Base-by-base conservation (phyloP, 345 rosid genomes). In the Hevea brasiliensis region DNA sequence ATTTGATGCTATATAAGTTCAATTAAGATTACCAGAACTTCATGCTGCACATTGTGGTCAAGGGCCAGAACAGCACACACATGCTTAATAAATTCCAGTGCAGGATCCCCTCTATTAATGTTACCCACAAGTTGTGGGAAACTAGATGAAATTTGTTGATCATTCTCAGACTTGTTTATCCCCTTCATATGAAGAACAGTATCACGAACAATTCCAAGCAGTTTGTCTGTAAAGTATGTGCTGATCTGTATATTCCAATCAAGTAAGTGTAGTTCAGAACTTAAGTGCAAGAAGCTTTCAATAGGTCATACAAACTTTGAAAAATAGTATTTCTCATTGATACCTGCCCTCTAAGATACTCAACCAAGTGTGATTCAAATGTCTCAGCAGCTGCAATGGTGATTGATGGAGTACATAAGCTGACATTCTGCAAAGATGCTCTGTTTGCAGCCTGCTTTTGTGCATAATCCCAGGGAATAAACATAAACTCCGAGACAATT, bases 391-490 rank as follows among this genome's bases (percentile, higher is more conserved):
- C 84, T 56, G 81, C 76, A 54, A 90, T 66, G 35, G 89, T 83
- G 81, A 90, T 79, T 20, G 93, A 88, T 70, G 93, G 96, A 70
- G 92, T 89, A 75, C 89, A 81, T 44, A 81, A 86, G 77, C 76
- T 82, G 23, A 81, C 85, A 66, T 84, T 89, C 72, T 61, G 72
- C 44, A 70, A 68, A 62, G 88, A 81, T 45, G 82, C 68, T 77
- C 81, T 85, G 40, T 77, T 79, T 64, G 67, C 86, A 61, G 83
- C 82, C 64, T 77, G 84, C 77, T 85, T 87, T 80, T 83, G 85
- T 40, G 91, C 88, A 77, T 88, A 85, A 68, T 85, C 88, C 97
- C 97, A 92, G 68, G 98, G 98, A 74, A 87, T 87, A 76, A 87
- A 88, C 83, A 92, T 81, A 75, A 94, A 94, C 84, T 92, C 87